phyloP scores from a whole-genome alignment of 1,284 basidiomycete species.

The Irpex sp. region DNA sequence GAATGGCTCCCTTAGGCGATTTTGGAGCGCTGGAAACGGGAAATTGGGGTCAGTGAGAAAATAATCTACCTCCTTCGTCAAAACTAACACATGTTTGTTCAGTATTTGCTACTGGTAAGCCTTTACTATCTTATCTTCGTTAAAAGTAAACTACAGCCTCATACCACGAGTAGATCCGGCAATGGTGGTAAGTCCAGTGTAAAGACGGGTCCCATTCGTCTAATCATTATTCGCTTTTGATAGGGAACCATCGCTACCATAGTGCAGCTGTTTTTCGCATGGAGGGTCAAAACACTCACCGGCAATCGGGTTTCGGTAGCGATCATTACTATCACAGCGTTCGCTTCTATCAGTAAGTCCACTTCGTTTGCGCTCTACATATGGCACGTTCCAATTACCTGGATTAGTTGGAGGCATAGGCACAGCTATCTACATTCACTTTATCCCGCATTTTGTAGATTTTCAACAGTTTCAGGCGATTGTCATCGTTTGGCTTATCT shows the following conservation, averaged over 20 bases:
- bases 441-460: conserved; percentile 28
- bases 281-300: conserved; percentile 37
- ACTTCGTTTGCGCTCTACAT: not conserved
- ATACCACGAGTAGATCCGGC: not conserved
- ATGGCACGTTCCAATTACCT: too few species aligned
- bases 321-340: conserved; percentile 23
- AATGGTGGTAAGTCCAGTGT: not conserved
- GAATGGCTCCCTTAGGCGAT: conserved; percentile 18
- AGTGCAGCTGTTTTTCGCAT: conserved; percentile 41
- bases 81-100: too few species aligned
- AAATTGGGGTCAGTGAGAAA: too few species aligned
- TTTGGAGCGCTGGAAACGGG: too few species aligned
- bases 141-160: too few species aligned
- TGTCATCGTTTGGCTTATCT: conserved; percentile 33
- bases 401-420: conserved; percentile 29
- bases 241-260: conserved; percentile 36
- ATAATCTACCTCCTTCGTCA: too few species aligned
- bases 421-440: conserved; percentile 29
- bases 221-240: not conserved
- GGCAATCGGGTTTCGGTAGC: conserved; percentile 24
- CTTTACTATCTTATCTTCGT: too few species aligned
- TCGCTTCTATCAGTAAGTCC: conserved; percentile 27
- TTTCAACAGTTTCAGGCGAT: conserved; percentile 33
- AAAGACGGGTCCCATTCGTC: not conserved
- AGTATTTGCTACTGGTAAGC: too few species aligned